These are phyloP conservation scores for Ceratobasidium sp. DNA, from an alignment of 1,284 basidiomycete species.

Conservation along the genomic window DNA sequence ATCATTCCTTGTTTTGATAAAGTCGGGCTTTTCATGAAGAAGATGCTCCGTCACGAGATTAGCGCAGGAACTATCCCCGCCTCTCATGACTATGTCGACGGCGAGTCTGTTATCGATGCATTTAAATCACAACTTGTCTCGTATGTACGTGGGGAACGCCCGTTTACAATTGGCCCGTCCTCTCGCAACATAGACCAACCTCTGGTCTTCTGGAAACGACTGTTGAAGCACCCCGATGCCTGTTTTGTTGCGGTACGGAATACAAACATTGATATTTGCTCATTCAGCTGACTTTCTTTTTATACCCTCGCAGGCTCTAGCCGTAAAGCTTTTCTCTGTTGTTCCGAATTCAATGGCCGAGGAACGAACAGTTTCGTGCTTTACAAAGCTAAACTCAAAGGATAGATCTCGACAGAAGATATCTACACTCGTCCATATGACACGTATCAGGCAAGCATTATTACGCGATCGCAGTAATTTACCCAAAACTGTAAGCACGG, in stretches of 20 bases:
- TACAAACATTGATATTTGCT: background rate
- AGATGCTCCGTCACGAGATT: constrained; percentile 11
- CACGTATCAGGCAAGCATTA: constrained; percentile 27
- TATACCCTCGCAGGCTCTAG: constrained; percentile 43
- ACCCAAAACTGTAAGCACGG: background rate
- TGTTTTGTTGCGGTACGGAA: constrained; percentile 12
- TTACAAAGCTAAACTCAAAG: constrained; percentile 50
- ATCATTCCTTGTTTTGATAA: constrained; percentile 11
- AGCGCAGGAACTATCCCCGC: constrained; percentile 3
- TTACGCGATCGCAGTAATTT: background rate
- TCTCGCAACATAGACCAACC: background rate
- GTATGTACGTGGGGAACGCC: constrained; percentile 16
- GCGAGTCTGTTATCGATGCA: background rate
- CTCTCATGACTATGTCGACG: background rate
- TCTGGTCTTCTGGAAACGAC: background rate
- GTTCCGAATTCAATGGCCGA: constrained; percentile 54
- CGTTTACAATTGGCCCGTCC: background rate
- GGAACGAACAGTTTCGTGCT: constrained; percentile 51
- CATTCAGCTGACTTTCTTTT: background rate
- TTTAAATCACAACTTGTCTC: constrained; percentile 30
- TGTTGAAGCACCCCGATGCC: background rate
- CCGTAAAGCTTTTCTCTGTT: constrained; percentile 48
- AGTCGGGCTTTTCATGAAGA: constrained; percentile 7
- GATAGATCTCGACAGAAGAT: constrained; percentile 45
- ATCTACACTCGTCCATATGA: constrained; percentile 47